Evolutionary conservation across 768 basidiomycete genomes (phyloP), one percentile per base, ranked within the genome.

Genomic region (Psilocybe cubensis): DNA sequence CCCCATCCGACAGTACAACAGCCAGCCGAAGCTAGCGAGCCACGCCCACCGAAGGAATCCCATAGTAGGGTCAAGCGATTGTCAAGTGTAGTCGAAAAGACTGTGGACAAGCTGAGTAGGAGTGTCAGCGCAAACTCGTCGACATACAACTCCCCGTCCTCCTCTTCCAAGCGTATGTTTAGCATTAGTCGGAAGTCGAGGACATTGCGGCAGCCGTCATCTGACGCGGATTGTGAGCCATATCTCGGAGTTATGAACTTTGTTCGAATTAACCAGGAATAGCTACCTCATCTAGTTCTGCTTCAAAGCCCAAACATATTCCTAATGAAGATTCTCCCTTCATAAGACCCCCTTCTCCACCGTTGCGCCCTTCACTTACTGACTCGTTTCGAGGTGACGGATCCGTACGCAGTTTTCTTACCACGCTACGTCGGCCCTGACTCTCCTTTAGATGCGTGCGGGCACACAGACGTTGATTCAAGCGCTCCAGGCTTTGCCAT

Each of bases 401-500:
- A 60, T 92, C 92, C 14, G 92, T 92, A 68, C 14, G 48, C 35
- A 45, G 40, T 41, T 56, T 52, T 29, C 52, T 52, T 54, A 38
- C 42, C 41, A 54, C 47, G 45, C 17, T 44, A 21, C 21, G 24
- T 4, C 44, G 17, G 58, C 56, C 59, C 52, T 35, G 47, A 56
- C 57, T 56, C 57, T 56, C 51, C 56, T 61, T 33, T 67, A 94
- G 92, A 89, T 94, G 86, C 87, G 91, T 38, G 84, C 87, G 23
- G 92, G 92, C 14, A 94, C 92, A 2, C 93, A 94, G 68, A 91
- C 92, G 2, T 83, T 94, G 48, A 94, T 94, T 35, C 92, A 94
- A 73, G 92, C 91, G 3, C 78, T 94, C 12, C 92, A 94, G 65
- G 92, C 91, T 1, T 78, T 94, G 40, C 93, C 92, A 18, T 91